Percentiles rank a stretch among this genome's conserved stretches.
phyloP scores from a whole-genome alignment of 495 filamentous ascomycete genomes.

The Neurospora discreta region DNA sequence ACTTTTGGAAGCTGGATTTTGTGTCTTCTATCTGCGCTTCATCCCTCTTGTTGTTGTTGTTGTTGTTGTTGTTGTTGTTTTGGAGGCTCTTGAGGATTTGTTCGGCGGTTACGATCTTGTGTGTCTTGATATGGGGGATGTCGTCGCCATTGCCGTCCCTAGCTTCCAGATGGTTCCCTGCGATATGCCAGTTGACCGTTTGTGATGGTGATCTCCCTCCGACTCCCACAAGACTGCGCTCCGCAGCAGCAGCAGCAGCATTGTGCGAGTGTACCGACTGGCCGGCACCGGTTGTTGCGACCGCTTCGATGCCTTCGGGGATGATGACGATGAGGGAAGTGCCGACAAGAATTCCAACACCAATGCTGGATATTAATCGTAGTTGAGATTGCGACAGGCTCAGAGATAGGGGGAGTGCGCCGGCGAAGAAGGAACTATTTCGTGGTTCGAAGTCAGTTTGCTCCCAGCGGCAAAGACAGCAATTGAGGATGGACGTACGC shows the following conservation, averaged over 20 bases:
- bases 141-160: not conserved
- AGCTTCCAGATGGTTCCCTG: not conserved
- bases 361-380: constrained; percentile 80
- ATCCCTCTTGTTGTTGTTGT: not conserved
- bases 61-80: too few species aligned
- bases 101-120: not conserved
- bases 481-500: constrained; percentile 50
- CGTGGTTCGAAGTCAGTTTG: constrained; percentile 12
- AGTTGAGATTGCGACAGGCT: constrained; percentile 80
- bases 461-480: constrained; percentile 3
- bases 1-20: not conserved
- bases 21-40: not conserved
- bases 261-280: constrained; percentile 30
- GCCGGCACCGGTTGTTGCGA: constrained; percentile 50
- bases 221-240: not conserved
- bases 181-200: not conserved
- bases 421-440: constrained; percentile 83
- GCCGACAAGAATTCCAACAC: constrained; percentile 88
- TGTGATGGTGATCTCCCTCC: not conserved
- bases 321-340: constrained; percentile 96
- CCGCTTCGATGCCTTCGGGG: constrained; percentile 87
- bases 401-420: constrained; percentile 84
- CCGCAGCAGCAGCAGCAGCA: not conserved
- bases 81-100: not conserved
- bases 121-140: not conserved